phyloP scores from a whole-genome alignment of 2,329 filamentous ascomycete genomes.

The Paraphaeosphaeria minitans region DNA sequence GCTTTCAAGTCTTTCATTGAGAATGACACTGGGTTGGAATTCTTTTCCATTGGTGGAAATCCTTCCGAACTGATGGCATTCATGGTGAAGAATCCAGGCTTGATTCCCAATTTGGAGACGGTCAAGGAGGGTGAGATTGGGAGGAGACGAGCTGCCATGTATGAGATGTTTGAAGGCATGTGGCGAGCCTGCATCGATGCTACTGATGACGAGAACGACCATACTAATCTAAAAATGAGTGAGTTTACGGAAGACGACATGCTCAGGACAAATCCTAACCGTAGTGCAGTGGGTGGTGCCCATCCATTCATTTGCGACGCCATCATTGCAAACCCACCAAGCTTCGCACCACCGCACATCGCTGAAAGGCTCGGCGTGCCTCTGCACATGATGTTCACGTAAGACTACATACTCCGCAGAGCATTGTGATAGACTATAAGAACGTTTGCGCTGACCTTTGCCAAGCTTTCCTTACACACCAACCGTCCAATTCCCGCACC shows the following conservation, averaged over 20 bases:
- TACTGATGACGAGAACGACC: slow-evolving; percentile 70
- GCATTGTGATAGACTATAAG: slow-evolving; percentile 61
- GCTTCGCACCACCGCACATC: slow-evolving; percentile 76
- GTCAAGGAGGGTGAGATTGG: slow-evolving; percentile 76
- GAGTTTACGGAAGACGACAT: slow-evolving; percentile 12
- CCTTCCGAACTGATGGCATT: slow-evolving; percentile 84
- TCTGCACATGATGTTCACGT: slow-evolving; percentile 88
- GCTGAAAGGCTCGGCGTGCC: slow-evolving; percentile 77
- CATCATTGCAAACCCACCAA: slow-evolving; percentile 80
- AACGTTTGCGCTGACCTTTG: slow-evolving; percentile 19
- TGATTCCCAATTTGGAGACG: slow-evolving; percentile 75
- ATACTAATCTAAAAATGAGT: slow-evolving; percentile 64
- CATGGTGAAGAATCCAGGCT: slow-evolving; percentile 82
- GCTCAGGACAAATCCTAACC: slow-evolving; percentile 12
- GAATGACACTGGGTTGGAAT: slow-evolving; percentile 73
- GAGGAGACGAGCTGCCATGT: slow-evolving; percentile 70
- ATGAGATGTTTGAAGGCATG: slow-evolving; percentile 81
- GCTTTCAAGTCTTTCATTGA: slow-evolving; percentile 78
- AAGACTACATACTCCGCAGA: slow-evolving; percentile 70
- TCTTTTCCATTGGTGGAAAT: slow-evolving; percentile 80
- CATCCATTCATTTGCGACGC: slow-evolving; percentile 81
- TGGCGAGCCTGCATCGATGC: slow-evolving; percentile 79
- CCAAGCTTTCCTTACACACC: slow-evolving; percentile 73
- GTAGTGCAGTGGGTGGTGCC: slow-evolving; percentile 58
- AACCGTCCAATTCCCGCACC: slow-evolving; percentile 76